Percentiles rank a stretch among this genome's conserved stretches.
Evolutionary conservation across 2,329 filamentous ascomycete species (phyloP).

Genomic region (Berkeleyomyces rouxiae): DNA sequence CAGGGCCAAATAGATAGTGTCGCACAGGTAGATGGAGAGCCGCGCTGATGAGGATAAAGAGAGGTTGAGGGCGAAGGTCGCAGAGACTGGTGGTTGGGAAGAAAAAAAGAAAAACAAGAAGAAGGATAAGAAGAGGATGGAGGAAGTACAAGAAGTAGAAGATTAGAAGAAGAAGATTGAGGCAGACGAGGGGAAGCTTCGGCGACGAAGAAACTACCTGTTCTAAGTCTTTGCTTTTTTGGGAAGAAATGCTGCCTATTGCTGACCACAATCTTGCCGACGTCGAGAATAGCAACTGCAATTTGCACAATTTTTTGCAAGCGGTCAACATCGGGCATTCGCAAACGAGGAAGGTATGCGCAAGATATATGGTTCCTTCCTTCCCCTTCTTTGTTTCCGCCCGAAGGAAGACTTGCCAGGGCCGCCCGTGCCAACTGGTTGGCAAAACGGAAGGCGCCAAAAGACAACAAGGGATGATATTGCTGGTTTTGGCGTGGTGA

Average conservation of each 20-base stretch:
- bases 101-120: not conserved
- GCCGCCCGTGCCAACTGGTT: not conserved
- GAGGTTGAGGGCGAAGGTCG: not conserved
- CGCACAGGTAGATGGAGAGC: not conserved
- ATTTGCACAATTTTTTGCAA: not conserved
- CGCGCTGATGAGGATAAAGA: not conserved
- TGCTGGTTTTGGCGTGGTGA: not conserved
- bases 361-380: slow-evolving; percentile 2
- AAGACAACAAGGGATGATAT: not conserved
- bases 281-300: not conserved
- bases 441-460: not conserved
- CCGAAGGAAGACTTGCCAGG: not conserved
- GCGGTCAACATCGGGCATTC: not conserved
- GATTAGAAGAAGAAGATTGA: too few relatives aligned
- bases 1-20: not conserved
- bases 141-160: not conserved
- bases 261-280: not conserved
- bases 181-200: too few relatives aligned
- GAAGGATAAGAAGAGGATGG: not conserved
- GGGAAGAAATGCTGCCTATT: slow-evolving; percentile 2
- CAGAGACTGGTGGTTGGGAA: not conserved
- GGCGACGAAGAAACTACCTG: not conserved
- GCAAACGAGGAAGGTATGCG: slow-evolving; percentile 1
- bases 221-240: not conserved
- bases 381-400: not conserved